A percentile compares a stretch with the other conserved stretches of the same genome.
These are phyloP conservation scores for Lindgomyces ingoldianus DNA, from an alignment of 495 filamentous ascomycete genomes.

Conservation along the genomic window DNA sequence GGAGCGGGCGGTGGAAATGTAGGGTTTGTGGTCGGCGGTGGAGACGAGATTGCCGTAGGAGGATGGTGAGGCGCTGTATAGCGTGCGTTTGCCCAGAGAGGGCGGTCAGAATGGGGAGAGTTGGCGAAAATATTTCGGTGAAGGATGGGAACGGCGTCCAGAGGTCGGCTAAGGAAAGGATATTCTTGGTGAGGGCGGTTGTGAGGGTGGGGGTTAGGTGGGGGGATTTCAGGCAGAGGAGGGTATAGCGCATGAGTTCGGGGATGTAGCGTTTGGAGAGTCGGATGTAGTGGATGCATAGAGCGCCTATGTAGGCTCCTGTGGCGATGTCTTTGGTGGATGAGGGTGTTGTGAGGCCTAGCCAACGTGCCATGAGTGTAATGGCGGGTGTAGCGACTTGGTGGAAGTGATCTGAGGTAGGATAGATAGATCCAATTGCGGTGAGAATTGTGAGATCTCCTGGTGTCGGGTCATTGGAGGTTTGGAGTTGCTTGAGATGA, in stretches of 20 bases:
- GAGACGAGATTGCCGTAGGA: slow-evolving; percentile 58
- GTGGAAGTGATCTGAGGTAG: slow-evolving; percentile 96
- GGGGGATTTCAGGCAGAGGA: slow-evolving; percentile 62
- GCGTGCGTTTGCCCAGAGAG: no score
- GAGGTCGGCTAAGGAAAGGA: slow-evolving; percentile 34
- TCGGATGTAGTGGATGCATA: slow-evolving; percentile 76
- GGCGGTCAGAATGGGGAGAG: slow-evolving; percentile 29
- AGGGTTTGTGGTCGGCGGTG: slow-evolving; percentile 77
- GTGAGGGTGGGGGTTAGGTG: slow-evolving; percentile 29
- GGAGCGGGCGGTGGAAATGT: slow-evolving; percentile 83
- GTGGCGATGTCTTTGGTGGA: slow-evolving; percentile 63
- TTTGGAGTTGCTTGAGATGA: slow-evolving; percentile 65
- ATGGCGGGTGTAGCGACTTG: slow-evolving; percentile 87
- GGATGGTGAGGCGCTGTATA: slow-evolving; percentile 43
- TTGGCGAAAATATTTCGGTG: slow-evolving; percentile 38
- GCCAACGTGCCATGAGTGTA: slow-evolving; percentile 74
- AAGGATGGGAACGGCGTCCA: slow-evolving; percentile 43
- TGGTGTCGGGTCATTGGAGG: slow-evolving; percentile 62
- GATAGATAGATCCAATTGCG: slow-evolving; percentile 80
- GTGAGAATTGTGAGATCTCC: slow-evolving; percentile 82
- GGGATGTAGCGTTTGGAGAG: slow-evolving; percentile 84
- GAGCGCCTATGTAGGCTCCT: slow-evolving; percentile 75
- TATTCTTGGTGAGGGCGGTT: slow-evolving; percentile 33
- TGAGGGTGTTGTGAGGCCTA: slow-evolving; percentile 73
- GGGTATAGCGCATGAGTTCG: slow-evolving; percentile 77